Evolutionary conservation across 2,329 filamentous ascomycete genomes (phyloP).

Genomic region (Monilinia vaccinii-corymbosi): DNA sequence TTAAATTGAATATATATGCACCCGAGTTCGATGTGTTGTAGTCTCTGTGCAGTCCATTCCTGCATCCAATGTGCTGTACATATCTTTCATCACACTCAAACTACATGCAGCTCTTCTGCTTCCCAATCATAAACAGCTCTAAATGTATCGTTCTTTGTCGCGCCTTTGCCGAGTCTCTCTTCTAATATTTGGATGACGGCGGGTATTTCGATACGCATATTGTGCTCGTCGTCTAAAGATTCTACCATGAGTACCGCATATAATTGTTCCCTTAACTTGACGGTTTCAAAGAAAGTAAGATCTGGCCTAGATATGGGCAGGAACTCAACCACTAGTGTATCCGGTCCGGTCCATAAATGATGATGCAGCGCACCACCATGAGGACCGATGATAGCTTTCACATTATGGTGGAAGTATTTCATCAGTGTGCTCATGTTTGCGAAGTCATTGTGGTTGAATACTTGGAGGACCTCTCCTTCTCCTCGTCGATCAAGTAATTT

Average conservation of each 20-base stretch:
- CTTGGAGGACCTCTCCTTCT: background rate
- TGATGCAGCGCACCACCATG: background rate
- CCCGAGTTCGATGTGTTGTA: too few species aligned
- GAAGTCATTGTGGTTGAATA: background rate
- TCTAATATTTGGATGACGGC: background rate
- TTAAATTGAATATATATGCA: too few species aligned
- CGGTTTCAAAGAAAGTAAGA: background rate
- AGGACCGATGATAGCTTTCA: background rate
- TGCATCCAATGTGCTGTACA: background rate
- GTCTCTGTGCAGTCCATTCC: background rate
- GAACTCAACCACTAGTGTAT: background rate
- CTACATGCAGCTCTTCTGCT: background rate
- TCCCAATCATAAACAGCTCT: background rate
- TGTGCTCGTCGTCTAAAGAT: background rate
- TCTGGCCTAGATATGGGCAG: background rate
- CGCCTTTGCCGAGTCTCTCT: background rate
- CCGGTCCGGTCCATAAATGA: background rate
- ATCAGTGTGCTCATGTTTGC: background rate
- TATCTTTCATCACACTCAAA: background rate
- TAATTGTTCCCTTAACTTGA: background rate
- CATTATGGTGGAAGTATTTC: background rate
- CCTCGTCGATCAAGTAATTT: background rate
- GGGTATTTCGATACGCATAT: background rate
- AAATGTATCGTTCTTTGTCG: background rate
- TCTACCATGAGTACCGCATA: background rate